phyloP scores from a whole-genome alignment of 805 yeast genomes.

The Barnettozyma wickerhamii region DNA sequence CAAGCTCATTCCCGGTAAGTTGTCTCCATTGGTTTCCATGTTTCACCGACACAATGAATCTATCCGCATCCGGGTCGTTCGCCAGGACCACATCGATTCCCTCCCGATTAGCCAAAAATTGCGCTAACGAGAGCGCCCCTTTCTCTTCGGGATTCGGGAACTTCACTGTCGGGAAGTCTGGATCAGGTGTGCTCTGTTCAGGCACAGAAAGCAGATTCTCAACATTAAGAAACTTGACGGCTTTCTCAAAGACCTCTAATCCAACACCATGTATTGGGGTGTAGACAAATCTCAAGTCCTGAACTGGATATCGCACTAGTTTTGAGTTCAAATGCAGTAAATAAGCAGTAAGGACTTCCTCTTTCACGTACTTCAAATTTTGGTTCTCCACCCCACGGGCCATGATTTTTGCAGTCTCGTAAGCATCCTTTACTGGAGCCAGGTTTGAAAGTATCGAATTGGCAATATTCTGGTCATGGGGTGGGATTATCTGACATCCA shows the following conservation, averaged over 20 bases:
- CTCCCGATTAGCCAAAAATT: constrained; percentile 48
- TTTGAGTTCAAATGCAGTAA: constrained; percentile 27
- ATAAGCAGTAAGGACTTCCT: constrained; percentile 40
- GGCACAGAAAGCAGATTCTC: constrained; percentile 39
- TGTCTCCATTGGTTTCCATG: constrained; percentile 59
- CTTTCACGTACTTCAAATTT: constrained; percentile 36
- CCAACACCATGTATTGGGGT: constrained; percentile 99
- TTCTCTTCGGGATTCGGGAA: constrained; percentile 97
- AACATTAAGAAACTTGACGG: constrained; percentile 35
- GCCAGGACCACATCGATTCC: constrained; percentile 62
- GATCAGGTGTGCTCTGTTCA: constrained; percentile 74
- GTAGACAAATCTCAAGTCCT: constrained; percentile 56
- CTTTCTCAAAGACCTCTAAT: constrained; percentile 45
- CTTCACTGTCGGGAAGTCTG: constrained; percentile 76
- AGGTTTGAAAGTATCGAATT: constrained; percentile 54
- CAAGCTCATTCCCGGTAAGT: constrained; percentile 88
- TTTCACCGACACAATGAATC: constrained; percentile 79
- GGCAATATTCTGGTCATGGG: constrained; percentile 78
- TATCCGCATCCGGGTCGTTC: constrained; percentile 96
- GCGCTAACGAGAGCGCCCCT: constrained; percentile 81
- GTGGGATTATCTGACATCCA: constrained; percentile 95
- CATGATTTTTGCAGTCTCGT: constrained; percentile 42
- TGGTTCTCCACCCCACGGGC: constrained; percentile 21
- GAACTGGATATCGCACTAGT: constrained; percentile 28
- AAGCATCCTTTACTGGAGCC: constrained; percentile 52